Conservation (phyloP, 2,329 filamentous ascomycete genomes). For the Alternaria metachromatica region DNA sequence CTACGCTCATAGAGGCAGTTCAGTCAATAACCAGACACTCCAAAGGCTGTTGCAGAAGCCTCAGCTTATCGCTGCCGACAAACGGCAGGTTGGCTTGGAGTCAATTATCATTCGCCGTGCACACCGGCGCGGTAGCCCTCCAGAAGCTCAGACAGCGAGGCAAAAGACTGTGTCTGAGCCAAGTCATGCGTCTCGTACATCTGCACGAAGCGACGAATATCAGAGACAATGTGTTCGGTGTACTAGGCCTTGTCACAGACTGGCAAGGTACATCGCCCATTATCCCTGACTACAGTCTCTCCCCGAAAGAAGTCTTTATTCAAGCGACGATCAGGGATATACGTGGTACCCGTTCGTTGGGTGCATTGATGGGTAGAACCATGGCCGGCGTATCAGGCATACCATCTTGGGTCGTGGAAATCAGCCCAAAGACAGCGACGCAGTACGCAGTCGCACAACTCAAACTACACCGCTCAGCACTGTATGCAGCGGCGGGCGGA, state of each 20-base stretch:
- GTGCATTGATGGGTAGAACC: not conserved
- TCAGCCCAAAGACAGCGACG: not conserved
- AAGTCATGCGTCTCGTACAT: not conserved
- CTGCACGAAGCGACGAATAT: conserved; percentile 12
- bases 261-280: conserved; percentile 11
- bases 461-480: not conserved
- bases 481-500: not conserved
- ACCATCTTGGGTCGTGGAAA: conserved; percentile 3
- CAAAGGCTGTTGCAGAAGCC: not conserved
- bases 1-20: conserved; percentile 10
- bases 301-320: conserved; percentile 1
- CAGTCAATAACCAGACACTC: not conserved
- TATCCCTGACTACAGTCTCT: conserved; percentile 1
- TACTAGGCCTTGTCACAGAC: conserved; percentile 16
- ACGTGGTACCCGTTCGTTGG: not conserved
- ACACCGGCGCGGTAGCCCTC: not conserved
- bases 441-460: not conserved
- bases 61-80: not conserved
- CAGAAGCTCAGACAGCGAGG: not conserved
- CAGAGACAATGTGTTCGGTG: conserved; percentile 18
- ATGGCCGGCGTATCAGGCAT: not conserved
- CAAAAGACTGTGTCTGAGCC: not conserved
- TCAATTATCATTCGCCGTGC: not conserved
- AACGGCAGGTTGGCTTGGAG: not conserved
- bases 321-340: not conserved